Percentiles rank a stretch among this genome's conserved stretches.
Evolutionary conservation across 1,284 basidiomycete species (phyloP).

Genomic region (Microbotryum intermedium): DNA sequence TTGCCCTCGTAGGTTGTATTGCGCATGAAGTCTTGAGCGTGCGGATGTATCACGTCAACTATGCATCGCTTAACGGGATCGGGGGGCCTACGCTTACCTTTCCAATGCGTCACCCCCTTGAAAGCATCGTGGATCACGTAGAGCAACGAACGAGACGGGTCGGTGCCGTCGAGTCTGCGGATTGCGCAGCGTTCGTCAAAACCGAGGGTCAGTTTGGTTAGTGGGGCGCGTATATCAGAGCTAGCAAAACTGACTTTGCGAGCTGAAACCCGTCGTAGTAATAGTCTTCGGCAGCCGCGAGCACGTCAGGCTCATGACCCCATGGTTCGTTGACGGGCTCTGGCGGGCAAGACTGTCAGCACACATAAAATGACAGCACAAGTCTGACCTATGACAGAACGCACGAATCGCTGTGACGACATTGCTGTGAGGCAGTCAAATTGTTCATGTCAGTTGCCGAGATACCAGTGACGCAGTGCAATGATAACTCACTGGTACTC

Average conservation of each 20-base stretch:
- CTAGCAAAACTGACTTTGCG: not conserved
- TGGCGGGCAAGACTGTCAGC: not conserved
- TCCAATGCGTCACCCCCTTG: slow-evolving; percentile 65
- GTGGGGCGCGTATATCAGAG: slow-evolving; percentile 39
- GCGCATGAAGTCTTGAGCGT: slow-evolving; percentile 47
- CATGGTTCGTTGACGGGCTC: slow-evolving; percentile 59
- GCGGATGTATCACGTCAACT: too few relatives aligned
- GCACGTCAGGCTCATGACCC: slow-evolving; percentile 54
- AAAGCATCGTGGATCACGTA: slow-evolving; percentile 78
- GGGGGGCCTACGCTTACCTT: slow-evolving; percentile 36
- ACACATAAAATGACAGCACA: not conserved
- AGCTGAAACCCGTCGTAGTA: slow-evolving; percentile 43
- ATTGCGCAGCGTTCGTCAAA: slow-evolving; percentile 49
- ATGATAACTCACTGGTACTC: slow-evolving; percentile 55
- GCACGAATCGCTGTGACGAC: slow-evolving; percentile 2
- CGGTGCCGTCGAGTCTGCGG: not conserved
- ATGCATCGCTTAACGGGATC: too few relatives aligned
- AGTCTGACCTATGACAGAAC: not conserved
- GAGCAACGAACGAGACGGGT: slow-evolving; percentile 39
- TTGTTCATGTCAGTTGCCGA: too few relatives aligned
- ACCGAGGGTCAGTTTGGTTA: slow-evolving; percentile 51
- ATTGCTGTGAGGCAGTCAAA: not conserved
- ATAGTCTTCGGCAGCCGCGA: slow-evolving; percentile 56
- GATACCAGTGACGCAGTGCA: slow-evolving; percentile 5
- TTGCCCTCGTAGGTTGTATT: slow-evolving; percentile 46